phyloP scores from a whole-genome alignment of 805 yeast species.

The Nakazawaea holstii region DNA sequence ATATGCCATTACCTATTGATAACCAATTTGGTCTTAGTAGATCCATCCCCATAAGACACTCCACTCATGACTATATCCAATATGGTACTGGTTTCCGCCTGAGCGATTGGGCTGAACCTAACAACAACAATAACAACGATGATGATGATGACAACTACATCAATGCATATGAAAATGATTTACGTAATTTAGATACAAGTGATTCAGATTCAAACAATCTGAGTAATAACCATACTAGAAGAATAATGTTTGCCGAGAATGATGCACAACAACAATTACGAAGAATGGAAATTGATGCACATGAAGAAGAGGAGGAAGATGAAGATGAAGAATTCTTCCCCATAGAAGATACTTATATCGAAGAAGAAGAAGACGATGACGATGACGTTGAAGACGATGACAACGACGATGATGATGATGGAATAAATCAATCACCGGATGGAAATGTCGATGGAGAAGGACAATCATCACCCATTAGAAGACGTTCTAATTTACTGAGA shows the following conservation, averaged over 20 bases:
- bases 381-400: slow-evolving; percentile 21
- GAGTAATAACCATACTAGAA: neutral
- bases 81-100: neutral
- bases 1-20: neutral
- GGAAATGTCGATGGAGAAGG: slow-evolving; percentile 17
- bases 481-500: no score
- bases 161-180: neutral
- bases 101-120: neutral
- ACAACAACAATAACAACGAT: neutral
- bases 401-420: slow-evolving; percentile 18
- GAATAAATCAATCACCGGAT: slow-evolving; percentile 19
- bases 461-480: no score
- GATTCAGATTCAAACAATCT: neutral
- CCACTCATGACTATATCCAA: neutral
- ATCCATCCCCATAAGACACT: no score
- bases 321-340: slow-evolving; percentile 12
- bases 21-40: no score
- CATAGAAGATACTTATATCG: slow-evolving; percentile 9
- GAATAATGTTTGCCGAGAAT: neutral
- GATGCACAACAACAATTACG: neutral
- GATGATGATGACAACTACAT: neutral
- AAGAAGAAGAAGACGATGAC: slow-evolving; percentile 23
- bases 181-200: neutral
- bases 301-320: slow-evolving; percentile 20
- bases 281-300: neutral